phyloP scores from a whole-genome alignment of 306 rosid genomes.

The Fagus sylvatica region DNA sequence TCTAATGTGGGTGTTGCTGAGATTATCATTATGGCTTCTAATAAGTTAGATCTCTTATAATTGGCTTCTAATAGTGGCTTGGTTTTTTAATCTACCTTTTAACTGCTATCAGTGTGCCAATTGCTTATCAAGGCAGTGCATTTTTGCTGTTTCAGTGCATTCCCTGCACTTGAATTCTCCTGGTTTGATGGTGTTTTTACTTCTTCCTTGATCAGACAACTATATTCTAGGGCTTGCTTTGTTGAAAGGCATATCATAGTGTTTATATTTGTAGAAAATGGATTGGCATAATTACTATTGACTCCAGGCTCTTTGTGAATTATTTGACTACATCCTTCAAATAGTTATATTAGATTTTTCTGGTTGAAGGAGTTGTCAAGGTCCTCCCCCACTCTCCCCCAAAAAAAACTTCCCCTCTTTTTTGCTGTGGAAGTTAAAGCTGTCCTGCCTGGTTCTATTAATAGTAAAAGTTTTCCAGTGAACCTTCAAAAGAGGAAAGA shows the following conservation, averaged over 20 bases:
- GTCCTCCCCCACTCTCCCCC: too few relatives aligned
- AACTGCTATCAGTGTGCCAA: neutral
- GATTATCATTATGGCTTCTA: neutral
- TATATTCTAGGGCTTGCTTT: neutral
- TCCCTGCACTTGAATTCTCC: neutral
- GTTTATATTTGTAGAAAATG: neutral
- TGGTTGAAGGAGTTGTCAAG: too few relatives aligned
- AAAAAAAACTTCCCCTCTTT: neutral
- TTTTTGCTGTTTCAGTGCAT: neutral
- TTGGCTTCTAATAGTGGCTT: neutral
- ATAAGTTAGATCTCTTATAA: neutral
- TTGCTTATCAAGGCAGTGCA: neutral
- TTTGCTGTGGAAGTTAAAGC: neutral
- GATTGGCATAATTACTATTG: neutral
- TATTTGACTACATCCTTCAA: neutral
- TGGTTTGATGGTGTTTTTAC: neutral
- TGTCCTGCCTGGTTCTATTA: neutral
- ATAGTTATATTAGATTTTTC: too few relatives aligned
- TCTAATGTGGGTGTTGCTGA: neutral
- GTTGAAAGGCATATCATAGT: neutral
- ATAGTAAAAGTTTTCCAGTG: neutral
- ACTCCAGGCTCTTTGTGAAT: neutral
- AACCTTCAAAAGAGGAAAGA: neutral
- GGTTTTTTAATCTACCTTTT: neutral
- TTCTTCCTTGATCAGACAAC: neutral